These are phyloP conservation scores for Corynespora cassiicola DNA, from an alignment of 2,329 filamentous ascomycete genomes.

Conservation along the genomic window DNA sequence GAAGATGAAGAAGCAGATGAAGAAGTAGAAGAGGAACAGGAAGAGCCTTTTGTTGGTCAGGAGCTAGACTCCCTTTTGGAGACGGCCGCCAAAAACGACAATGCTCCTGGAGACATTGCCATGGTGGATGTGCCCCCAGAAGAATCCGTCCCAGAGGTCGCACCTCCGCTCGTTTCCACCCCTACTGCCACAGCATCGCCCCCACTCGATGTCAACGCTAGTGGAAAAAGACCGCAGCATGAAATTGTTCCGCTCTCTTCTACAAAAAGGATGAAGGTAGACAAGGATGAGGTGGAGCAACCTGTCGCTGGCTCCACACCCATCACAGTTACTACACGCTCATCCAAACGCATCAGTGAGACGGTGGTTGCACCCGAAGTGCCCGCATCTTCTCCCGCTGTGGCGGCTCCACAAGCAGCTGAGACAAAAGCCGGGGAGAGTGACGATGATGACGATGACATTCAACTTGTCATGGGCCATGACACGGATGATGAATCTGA, in stretches of 20 bases:
- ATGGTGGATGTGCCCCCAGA: constrained; percentile 16
- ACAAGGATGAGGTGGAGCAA: constrained; percentile 13
- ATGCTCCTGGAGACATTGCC: constrained; percentile 15
- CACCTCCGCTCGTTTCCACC: not conserved
- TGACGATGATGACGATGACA: constrained; percentile 36
- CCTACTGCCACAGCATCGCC: constrained; percentile 5
- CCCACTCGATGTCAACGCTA: not conserved
- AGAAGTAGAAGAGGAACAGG: constrained; percentile 21
- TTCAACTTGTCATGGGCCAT: constrained; percentile 40
- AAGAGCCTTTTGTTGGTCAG: constrained; percentile 37
- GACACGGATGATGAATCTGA: constrained; percentile 45
- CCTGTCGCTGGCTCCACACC: not conserved
- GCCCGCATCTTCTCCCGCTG: constrained; percentile 20
- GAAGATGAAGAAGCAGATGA: constrained; percentile 31
- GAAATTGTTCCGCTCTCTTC: constrained; percentile 28
- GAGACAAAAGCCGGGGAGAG: constrained; percentile 16
- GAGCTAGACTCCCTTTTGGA: constrained; percentile 32
- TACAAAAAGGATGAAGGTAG: constrained; percentile 35
- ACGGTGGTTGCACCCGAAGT: constrained; percentile 4
- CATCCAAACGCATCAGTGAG: not conserved
- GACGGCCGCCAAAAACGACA: constrained; percentile 18
- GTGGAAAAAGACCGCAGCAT: constrained; percentile 30
- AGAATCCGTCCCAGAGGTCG: not conserved
- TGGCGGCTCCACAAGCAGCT: constrained; percentile 21
- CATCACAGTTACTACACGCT: not conserved